Percentiles rank a stretch among this genome's conserved stretches.
Conservation (phyloP, 2,329 filamentous ascomycete species). For the Didymella keratinophila region DNA sequence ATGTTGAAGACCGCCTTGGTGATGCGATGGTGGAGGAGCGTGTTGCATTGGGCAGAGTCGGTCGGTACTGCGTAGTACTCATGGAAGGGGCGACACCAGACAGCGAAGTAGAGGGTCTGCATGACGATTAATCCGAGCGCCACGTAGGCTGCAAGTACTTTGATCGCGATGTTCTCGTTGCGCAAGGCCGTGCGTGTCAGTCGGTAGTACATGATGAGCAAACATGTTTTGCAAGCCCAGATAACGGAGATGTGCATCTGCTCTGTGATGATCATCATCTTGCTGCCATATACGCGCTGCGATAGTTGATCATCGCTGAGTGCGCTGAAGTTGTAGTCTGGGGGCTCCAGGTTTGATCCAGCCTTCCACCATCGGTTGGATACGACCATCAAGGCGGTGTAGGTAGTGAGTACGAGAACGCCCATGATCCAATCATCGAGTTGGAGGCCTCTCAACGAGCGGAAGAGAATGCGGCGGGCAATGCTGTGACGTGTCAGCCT, state of each 20-base stretch:
- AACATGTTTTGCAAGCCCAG: conserved; percentile 63
- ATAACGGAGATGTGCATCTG: conserved; percentile 61
- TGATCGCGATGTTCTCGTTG: conserved; percentile 49
- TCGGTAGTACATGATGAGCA: conserved; percentile 62
- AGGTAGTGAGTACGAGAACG: conserved; percentile 57
- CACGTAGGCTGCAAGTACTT: conserved; percentile 57
- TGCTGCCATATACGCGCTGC: conserved; percentile 46
- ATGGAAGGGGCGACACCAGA: conserved; percentile 63
- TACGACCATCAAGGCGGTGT: conserved; percentile 60
- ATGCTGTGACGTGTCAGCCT: conserved; percentile 41
- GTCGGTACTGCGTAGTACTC: conserved; percentile 63
- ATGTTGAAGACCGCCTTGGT: conserved; percentile 55
- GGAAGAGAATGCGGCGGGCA: conserved; percentile 56
- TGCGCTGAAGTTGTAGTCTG: conserved; percentile 55
- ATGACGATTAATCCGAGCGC: conserved; percentile 57
- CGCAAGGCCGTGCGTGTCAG: conserved; percentile 52
- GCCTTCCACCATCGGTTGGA: conserved; percentile 54
- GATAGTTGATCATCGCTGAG: conserved; percentile 50
- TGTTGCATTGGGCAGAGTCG: conserved; percentile 44
- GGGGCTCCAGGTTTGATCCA: conserved; percentile 55
- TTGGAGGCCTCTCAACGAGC: conserved; percentile 59
- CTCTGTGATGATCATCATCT: conserved; percentile 63
- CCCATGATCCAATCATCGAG: conserved; percentile 66
- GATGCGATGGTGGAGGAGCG: conserved; percentile 49
- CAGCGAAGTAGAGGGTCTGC: conserved; percentile 60